Base-by-base conservation (phyloP, 2,329 filamentous ascomycete genomes). In the Phialophora chinensis region DNA sequence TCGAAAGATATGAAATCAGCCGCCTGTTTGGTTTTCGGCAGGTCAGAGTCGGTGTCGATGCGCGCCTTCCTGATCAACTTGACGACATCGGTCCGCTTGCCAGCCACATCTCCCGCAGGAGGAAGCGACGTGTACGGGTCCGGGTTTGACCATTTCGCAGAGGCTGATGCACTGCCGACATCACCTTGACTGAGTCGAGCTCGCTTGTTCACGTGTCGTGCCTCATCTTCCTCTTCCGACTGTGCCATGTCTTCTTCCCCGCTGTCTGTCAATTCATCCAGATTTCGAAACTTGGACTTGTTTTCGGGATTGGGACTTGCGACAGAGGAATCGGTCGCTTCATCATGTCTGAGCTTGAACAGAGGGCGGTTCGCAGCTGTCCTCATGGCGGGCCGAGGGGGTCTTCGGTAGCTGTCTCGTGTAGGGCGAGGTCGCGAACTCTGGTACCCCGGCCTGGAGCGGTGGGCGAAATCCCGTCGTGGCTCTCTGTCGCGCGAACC, bases 111-210 rank as follows among this genome's bases (percentile, higher is more conserved):
- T 70, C 93, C 90, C 0, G 89, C 87, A 6, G 92, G 93, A 8
- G 94, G 94, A 10, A 97, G 82, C 1, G 88, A 91, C 5, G 92
- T 96, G 78, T 98, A 97, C 0, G 93, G 93, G 76, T 98, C 94
- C 3, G 94, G 93, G 73, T 98, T 98, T 4, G 93, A 97, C 94
- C 94, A 98, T 77, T 91, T 93, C 2, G 93, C 92, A 4, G 76
- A 78, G 61, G 73, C 72, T 14, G 72, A 57, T 11, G 23, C 58
- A 38, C 67, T 59, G 12, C 65, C 65, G 5, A 65, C 61, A 33
- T 69, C 69, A 27, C 74, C 71, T 14, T 69, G 58, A 50, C 74
- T 75, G 5, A 77, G n/a, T 3, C 74, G 76, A 65, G 75, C 77
- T 58, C 78, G 79, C 20, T 80, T 79, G 52, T 71, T 77, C 23